phyloP scores from a whole-genome alignment of 1,284 basidiomycete genomes.

The Malassezia nana region DNA sequence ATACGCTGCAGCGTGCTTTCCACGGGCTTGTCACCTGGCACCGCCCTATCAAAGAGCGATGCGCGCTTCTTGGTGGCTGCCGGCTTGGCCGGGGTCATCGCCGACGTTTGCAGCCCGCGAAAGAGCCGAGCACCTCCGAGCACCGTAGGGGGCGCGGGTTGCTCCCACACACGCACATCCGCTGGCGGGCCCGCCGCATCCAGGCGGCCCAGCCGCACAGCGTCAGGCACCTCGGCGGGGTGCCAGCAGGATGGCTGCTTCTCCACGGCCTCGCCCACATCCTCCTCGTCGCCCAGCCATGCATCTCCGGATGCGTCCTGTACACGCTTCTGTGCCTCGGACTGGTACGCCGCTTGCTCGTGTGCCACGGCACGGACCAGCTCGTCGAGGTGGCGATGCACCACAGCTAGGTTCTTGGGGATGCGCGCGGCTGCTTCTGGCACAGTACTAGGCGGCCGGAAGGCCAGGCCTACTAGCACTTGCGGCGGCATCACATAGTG shows the following conservation, averaged over 20 bases:
- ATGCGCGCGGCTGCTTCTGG: conserved; percentile 25
- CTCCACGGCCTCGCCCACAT: conserved; percentile 15
- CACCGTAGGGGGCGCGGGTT: background rate
- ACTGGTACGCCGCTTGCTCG: conserved; percentile 24
- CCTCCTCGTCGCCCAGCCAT: background rate
- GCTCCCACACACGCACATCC: conserved; percentile 8
- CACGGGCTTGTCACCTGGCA: background rate
- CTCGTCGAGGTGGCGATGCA: conserved; percentile 28
- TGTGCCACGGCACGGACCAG: conserved; percentile 23
- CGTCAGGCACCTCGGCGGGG: background rate
- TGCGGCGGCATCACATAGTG: conserved; percentile 47
- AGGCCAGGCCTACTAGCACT: conserved; percentile 31
- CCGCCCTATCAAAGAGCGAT: conserved; percentile 12
- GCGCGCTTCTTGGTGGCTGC: conserved; percentile 3
- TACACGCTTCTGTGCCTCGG: conserved; percentile 1
- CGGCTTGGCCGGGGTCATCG: background rate
- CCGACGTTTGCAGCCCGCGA: background rate
- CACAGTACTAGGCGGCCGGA: conserved; percentile 27
- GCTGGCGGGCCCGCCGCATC: background rate
- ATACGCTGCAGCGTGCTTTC: conserved; percentile 4
- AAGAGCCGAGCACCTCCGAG: conserved; percentile 1
- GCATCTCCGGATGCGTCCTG: background rate
- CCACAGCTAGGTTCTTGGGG: conserved; percentile 19
- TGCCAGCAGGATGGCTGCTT: background rate
- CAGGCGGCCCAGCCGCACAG: background rate